phyloP scores from a whole-genome alignment of 805 yeast genomes.

The Kodamaea neixiangensis region DNA sequence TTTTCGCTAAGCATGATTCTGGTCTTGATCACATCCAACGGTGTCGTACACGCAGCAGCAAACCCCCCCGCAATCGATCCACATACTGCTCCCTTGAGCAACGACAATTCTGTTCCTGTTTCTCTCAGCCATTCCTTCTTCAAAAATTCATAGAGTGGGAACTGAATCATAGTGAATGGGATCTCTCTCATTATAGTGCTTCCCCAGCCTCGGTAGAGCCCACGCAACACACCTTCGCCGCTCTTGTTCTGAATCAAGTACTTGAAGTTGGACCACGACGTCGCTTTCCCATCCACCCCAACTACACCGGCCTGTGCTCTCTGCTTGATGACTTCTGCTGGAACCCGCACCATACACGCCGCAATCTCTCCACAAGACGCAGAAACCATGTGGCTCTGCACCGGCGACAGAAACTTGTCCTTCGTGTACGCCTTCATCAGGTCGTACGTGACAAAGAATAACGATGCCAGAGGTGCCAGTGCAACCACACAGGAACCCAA shows the following conservation, averaged over 20 bases:
- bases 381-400: conserved; percentile 72
- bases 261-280: conserved; percentile 72
- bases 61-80: conserved; percentile 82
- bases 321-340: conserved; percentile 95
- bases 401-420: conserved; percentile 28
- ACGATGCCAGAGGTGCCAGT: conserved; percentile 73
- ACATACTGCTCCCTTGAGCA: conserved; percentile 79
- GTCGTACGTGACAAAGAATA: conserved; percentile 74
- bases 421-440: conserved; percentile 54
- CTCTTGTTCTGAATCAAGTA: conserved; percentile 60
- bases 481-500: conserved; percentile 92
- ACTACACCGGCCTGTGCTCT: conserved; percentile 66
- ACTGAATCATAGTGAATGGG: conserved; percentile 94
- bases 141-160: conserved; percentile 86
- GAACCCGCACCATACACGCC: conserved; percentile 93
- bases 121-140: conserved; percentile 59
- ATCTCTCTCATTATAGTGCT: conserved; percentile 93
- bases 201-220: conserved; percentile 90
- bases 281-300: conserved; percentile 38
- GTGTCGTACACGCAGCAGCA: conserved; percentile 82
- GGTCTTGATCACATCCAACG: conserved; percentile 76
- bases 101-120: conserved; percentile 44
- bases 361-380: conserved; percentile 91
- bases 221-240: conserved; percentile 77
- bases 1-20: conserved; percentile 76